Conservation (phyloP, 2,329 filamentous ascomycete genomes). For the Cadophora sp. region DNA sequence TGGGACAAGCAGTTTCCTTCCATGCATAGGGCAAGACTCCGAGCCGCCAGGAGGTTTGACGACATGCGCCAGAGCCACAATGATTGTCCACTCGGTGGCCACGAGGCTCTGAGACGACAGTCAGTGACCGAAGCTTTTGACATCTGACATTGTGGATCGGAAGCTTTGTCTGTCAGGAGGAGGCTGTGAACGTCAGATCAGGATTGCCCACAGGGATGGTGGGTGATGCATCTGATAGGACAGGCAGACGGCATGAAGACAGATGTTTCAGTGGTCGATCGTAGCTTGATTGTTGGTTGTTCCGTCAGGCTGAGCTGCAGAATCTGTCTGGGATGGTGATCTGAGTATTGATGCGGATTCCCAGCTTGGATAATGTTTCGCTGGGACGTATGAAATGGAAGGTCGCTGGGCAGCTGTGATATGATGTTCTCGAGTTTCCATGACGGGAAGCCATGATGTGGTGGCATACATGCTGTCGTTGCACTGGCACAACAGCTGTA, state of each 20-base stretch:
- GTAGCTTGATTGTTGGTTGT: conserved; percentile 6
- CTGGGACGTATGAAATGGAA: not conserved
- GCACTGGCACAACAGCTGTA: conserved; percentile 10
- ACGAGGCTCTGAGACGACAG: conserved; percentile 2
- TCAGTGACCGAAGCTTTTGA: conserved; percentile 2
- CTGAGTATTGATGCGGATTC: conserved; percentile 1
- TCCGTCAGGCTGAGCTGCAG: not conserved
- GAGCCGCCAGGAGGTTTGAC: not conserved
- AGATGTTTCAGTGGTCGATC: conserved; percentile 15
- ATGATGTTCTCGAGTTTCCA: not conserved
- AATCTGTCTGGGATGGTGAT: conserved; percentile 13
- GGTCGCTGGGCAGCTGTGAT: not conserved
- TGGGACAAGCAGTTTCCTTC: not conserved
- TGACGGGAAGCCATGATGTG: not conserved
- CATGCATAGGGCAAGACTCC: not conserved
- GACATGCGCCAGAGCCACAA: not conserved
- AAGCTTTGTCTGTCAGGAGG: not conserved
- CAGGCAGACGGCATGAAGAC: conserved; percentile 7
- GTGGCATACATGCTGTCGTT: conserved; percentile 16
- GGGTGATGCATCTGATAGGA: not conserved
- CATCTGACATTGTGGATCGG: not conserved
- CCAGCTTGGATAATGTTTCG: not conserved
- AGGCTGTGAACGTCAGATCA: not conserved
- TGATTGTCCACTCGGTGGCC: not conserved
- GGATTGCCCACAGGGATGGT: not conserved